These are phyloP conservation scores for Beauveria brongniartii DNA, from an alignment of 2,329 filamentous ascomycete genomes.

Conservation along the genomic window DNA sequence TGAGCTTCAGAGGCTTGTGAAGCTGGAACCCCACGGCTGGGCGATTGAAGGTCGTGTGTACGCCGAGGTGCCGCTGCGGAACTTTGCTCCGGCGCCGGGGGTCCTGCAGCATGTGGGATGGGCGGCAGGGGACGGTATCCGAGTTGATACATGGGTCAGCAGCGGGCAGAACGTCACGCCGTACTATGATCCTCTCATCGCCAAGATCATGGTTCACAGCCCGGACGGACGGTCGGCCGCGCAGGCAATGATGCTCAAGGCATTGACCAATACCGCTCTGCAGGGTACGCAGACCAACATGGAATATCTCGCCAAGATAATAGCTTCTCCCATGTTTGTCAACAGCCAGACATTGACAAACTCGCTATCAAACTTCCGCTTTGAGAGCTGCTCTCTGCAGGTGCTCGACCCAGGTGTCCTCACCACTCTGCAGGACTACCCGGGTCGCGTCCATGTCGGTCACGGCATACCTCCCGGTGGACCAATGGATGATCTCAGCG, in stretches of 20 bases:
- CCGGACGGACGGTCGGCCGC: constrained; percentile 28
- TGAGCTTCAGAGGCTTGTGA: not conserved
- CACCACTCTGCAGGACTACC: constrained; percentile 51
- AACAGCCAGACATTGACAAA: constrained; percentile 47
- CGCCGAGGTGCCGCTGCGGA: constrained; percentile 45
- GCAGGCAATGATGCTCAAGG: constrained; percentile 33
- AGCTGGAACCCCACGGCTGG: constrained; percentile 18
- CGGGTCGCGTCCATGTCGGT: constrained; percentile 46
- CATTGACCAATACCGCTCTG: constrained; percentile 38
- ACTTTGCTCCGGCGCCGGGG: constrained; percentile 52
- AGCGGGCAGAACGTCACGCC: constrained; percentile 48
- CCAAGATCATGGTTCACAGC: constrained; percentile 48
- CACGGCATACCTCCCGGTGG: constrained; percentile 51
- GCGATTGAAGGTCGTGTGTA: constrained; percentile 34
- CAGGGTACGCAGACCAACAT: constrained; percentile 45
- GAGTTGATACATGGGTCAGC: constrained; percentile 58
- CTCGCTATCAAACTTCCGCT: constrained; percentile 44
- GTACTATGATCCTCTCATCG: constrained; percentile 49
- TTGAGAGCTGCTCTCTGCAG: constrained; percentile 42
- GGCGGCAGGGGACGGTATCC: constrained; percentile 36
- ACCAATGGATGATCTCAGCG: constrained; percentile 52
- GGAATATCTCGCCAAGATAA: constrained; percentile 43
- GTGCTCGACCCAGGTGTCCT: constrained; percentile 48
- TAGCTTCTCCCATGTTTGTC: constrained; percentile 35
- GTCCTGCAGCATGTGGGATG: constrained; percentile 48